Base-by-base conservation (phyloP, 805 yeast genomes). In the Monosporozyma aerobia region DNA sequence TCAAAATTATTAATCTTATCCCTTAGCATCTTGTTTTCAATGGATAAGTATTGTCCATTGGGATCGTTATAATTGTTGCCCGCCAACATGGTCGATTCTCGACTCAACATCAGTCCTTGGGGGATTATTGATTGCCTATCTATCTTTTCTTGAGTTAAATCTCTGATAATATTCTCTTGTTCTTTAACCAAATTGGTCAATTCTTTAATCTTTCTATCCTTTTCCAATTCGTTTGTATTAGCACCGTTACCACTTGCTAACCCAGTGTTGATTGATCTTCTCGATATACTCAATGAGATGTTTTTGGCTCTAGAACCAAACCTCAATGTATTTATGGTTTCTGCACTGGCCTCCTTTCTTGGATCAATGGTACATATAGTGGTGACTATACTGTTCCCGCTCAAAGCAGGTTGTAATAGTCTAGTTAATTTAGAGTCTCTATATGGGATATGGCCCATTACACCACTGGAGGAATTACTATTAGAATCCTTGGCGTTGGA, bases 281-380 rank as follows among this genome's bases (percentile, higher is more conserved):
- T 76, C 19, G 45, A 49, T 25, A 47, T 45, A 51, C 75, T 77
- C 60, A 90, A 76, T 11, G 81, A 75, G 49, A 94, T 82, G 65
- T 92, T 89, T 62, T 90, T 90, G 1, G 98, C 97, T 55, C 97
- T 74, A 0, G 96, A 87, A 0, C 97, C 98, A 72, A 94, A 94
- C 50, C 98, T 71, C 27, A 94, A 73, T 0, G 98, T 90, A 64
- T 88, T 89, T 41, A 83, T 73, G 0, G 97, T 88, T 65, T 92
- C 98, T 0, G 87, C 76, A n/a, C 78, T 70, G 1, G 82, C 76
- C 23, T 75, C 75, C 22, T 70, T 68, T 2, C 85, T 81, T 45
- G 86, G 70, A 61, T 87, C 90, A 16, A 92, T 82, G 0, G 98
- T 92, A 67, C 98, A 94, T 27, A 92, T 75, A 5, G 94, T 84